These are phyloP conservation scores for Acer negundo DNA, from an alignment of 345 rosid genomes.

Conservation along the genomic window DNA sequence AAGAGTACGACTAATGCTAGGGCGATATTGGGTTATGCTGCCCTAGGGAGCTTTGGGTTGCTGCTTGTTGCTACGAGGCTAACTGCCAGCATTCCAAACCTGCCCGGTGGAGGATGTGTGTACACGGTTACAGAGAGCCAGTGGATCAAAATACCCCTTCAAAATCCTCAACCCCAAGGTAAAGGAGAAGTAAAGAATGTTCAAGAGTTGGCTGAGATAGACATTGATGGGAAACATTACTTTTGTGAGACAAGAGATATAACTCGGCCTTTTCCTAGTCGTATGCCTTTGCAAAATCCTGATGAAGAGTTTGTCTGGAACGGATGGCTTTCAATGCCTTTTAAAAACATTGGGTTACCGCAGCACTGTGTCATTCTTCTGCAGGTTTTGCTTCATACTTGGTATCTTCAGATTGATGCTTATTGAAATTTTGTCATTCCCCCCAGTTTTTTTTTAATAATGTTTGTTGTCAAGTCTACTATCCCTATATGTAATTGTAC, in stretches of 20 bases:
- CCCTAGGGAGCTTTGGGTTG: conserved; percentile 75
- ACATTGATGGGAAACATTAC: conserved; percentile 92
- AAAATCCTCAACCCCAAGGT: conserved; percentile 80
- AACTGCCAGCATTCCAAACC: conserved; percentile 61
- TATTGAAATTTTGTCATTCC: conserved; percentile 17
- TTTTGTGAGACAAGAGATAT: conserved; percentile 90
- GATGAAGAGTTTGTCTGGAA: conserved; percentile 99
- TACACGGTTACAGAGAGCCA: conserved; percentile 84
- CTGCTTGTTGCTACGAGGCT: conserved; percentile 89
- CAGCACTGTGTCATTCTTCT: conserved; percentile 80
- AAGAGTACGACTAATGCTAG: conserved; percentile 53
- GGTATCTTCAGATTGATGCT: conserved; percentile 32
- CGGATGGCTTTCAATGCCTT: conserved; percentile 75
- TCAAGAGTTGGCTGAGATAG: conserved; percentile 87
- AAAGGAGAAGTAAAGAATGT: conserved; percentile 86
- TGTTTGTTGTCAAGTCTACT: neutral
- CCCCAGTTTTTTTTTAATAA: conserved; percentile 4
- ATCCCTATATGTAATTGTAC: neutral
- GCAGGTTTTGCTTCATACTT: conserved; percentile 68
- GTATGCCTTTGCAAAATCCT: conserved; percentile 62
- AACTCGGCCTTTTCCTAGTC: conserved; percentile 90
- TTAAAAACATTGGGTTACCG: conserved; percentile 65
- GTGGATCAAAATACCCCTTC: conserved; percentile 82
- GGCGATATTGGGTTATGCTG: conserved; percentile 87
- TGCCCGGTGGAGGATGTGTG: conserved; percentile 95